Evolutionary conservation across 2,329 filamentous ascomycete species (phyloP).

Genomic region (Penicillium sp.): DNA sequence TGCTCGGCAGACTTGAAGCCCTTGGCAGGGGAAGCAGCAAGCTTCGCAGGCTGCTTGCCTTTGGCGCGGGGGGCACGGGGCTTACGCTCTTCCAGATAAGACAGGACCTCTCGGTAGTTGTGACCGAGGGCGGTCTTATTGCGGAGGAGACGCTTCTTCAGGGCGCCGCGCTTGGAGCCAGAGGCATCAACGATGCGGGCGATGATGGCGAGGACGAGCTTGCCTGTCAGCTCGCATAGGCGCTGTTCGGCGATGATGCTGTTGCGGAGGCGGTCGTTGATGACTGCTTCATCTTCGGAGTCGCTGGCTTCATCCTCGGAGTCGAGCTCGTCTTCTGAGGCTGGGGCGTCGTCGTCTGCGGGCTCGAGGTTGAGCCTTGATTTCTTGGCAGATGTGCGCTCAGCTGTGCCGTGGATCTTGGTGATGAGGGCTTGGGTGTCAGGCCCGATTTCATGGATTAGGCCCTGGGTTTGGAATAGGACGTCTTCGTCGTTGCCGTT

Average conservation of each 20-base stretch:
- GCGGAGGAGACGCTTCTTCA: constrained; percentile 70
- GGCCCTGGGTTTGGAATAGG: constrained; percentile 57
- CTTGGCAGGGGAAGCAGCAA: constrained; percentile 21
- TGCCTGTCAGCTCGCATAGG: constrained; percentile 80
- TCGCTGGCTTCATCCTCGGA: constrained; percentile 38
- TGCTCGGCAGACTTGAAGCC: constrained; percentile 43
- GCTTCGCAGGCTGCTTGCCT: constrained; percentile 33
- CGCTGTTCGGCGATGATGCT: constrained; percentile 78
- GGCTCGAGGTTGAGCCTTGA: constrained; percentile 47
- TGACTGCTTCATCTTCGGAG: constrained; percentile 38
- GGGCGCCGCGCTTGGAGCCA: constrained; percentile 60
- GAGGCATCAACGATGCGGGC: constrained; percentile 70
- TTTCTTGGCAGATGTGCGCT: constrained; percentile 75
- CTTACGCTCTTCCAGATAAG: constrained; percentile 72
- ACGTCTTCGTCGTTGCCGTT: constrained; percentile 45
- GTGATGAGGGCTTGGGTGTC: constrained; percentile 66
- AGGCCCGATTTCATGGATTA: constrained; percentile 68
- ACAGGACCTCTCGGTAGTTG: constrained; percentile 82
- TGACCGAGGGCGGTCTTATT: constrained; percentile 79
- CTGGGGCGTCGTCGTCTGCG: constrained; percentile 70
- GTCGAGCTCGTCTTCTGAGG: constrained; percentile 61
- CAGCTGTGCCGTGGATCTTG: constrained; percentile 73
- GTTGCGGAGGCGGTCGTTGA: constrained; percentile 59
- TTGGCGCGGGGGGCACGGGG: constrained; percentile 33
- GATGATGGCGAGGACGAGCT: constrained; percentile 77